Conservation (phyloP, 495 filamentous ascomycete species). For the Penicillium parvum region DNA sequence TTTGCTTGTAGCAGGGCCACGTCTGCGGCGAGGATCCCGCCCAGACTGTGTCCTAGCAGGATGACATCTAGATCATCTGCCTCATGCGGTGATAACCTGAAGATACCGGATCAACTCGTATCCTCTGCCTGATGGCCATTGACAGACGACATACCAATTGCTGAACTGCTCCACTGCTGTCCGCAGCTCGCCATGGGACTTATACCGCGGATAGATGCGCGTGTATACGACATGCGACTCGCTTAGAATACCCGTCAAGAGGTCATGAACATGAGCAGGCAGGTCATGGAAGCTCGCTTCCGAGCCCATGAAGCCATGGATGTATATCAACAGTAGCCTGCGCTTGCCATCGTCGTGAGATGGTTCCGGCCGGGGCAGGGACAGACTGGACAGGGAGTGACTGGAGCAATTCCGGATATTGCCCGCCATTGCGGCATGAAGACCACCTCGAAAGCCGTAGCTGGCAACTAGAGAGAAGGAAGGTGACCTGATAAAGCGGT, state of each 20-base stretch:
- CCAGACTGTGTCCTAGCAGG: constrained; percentile 86
- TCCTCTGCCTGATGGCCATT: not conserved
- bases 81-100: constrained; percentile 73
- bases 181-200: constrained; percentile 69
- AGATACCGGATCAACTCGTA: not conserved
- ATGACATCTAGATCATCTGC: constrained; percentile 70
- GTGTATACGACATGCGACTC: constrained; percentile 79
- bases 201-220: constrained; percentile 89
- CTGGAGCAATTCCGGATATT: constrained; percentile 5
- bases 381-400: constrained; percentile 13
- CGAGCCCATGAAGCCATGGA: constrained; percentile 92
- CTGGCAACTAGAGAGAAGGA: too few species aligned
- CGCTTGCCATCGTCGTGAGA: constrained; percentile 28
- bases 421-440: constrained; percentile 11
- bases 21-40: constrained; percentile 78
- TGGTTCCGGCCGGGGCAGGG: constrained; percentile 10
- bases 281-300: constrained; percentile 85
- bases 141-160: constrained; percentile 52
- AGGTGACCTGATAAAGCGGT: constrained; percentile 4
- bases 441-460: too few species aligned
- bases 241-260: constrained; percentile 60
- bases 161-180: constrained; percentile 78
- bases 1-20: constrained; percentile 60
- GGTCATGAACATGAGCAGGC: constrained; percentile 79
- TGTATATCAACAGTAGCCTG: constrained; percentile 73